phyloP scores from a whole-genome alignment of 2,329 filamentous ascomycete species.

The Parastagonospora avenae region DNA sequence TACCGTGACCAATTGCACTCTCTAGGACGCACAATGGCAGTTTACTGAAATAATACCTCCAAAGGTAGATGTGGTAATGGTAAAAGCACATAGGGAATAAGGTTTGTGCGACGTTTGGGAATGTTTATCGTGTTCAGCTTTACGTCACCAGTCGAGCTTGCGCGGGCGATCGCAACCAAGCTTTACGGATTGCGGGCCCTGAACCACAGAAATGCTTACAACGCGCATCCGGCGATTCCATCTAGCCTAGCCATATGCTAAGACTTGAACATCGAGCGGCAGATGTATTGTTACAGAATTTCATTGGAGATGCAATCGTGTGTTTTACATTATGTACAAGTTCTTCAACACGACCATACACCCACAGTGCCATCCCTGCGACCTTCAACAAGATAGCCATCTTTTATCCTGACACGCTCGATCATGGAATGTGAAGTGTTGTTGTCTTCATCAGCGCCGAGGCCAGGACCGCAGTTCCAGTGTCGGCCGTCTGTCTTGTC shows the following conservation, averaged over 20 bases:
- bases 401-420: constrained; percentile 86
- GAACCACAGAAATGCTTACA: constrained; percentile 12
- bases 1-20: constrained; percentile 10
- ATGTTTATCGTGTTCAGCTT: constrained; percentile 23
- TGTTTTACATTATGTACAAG: constrained; percentile 16
- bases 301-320: background rate
- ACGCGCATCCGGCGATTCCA: constrained; percentile 15
- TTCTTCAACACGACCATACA: constrained; percentile 68
- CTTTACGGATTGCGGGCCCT: constrained; percentile 7
- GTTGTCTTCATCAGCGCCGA: constrained; percentile 67
- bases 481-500: constrained; percentile 95
- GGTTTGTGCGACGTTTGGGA: constrained; percentile 5
- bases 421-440: constrained; percentile 63
- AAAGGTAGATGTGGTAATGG: background rate
- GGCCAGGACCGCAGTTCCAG: constrained; percentile 93
- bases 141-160: constrained; percentile 18
- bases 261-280: background rate
- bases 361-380: constrained; percentile 85
- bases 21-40: background rate
- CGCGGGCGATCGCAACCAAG: constrained; percentile 14
- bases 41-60: background rate
- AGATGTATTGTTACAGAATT: background rate
- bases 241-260: constrained; percentile 15
- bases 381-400: constrained; percentile 92
- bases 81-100: background rate